A percentile compares a stretch with the other conserved stretches of the same genome.
Evolutionary conservation across 805 yeast genomes (phyloP).

Genomic region (Aciculoconidium aculeatum): DNA sequence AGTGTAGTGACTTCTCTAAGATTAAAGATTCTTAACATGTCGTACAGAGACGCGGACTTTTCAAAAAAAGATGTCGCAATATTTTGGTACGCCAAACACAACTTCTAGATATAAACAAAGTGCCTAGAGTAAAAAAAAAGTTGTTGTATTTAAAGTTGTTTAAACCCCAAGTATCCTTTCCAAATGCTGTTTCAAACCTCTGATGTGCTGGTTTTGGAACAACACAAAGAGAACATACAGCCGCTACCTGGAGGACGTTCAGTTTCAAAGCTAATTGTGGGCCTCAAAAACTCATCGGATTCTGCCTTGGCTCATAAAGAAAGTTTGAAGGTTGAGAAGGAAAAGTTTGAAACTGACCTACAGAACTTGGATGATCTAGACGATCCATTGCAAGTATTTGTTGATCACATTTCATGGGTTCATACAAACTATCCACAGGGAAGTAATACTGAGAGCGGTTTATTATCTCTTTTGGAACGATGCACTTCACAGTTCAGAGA

Average conservation of each 20-base stretch:
- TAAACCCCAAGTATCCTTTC: too few relatives aligned
- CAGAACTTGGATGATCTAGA: conserved; percentile 55
- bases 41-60: too few relatives aligned
- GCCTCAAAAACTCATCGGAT: conserved; percentile 25
- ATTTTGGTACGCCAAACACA: too few relatives aligned
- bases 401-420: conserved; percentile 76
- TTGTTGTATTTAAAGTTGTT: too few relatives aligned
- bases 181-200: conserved; percentile 2
- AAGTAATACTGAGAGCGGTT: conserved; percentile 54
- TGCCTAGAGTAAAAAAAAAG: too few relatives aligned
- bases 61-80: too few relatives aligned
- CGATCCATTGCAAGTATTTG: conserved; percentile 74
- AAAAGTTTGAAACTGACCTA: conserved; percentile 46
- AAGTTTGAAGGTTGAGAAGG: conserved; percentile 29
- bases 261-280: conserved; percentile 47
- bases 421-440: conserved; percentile 59
- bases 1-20: too few relatives aligned
- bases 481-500: conserved; percentile 68
- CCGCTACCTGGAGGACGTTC: conserved; percentile 67
- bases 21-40: too few relatives aligned
- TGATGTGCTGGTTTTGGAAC: conserved; percentile 22
- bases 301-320: conserved; percentile 17
- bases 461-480: conserved; percentile 59
- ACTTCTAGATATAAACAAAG: too few relatives aligned
- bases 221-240: conserved; percentile 70